Conservation (phyloP, 768 basidiomycete species). For the Pleurotus tuoliensis region DNA sequence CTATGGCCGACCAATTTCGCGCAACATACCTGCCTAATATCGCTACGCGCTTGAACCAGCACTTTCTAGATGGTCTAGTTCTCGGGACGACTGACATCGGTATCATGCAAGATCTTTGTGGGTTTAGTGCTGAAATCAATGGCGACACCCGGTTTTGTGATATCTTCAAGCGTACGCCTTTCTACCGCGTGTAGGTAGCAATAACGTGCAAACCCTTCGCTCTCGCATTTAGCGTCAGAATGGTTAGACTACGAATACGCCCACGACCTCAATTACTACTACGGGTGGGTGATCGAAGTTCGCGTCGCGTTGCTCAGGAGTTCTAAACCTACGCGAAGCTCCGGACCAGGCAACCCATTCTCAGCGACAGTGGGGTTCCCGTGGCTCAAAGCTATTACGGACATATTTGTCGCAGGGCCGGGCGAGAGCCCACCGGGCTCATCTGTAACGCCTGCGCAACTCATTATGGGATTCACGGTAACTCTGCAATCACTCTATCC, state of each 20-base stretch:
- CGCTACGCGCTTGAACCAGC: slow-evolving; percentile 29
- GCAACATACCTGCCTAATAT: slow-evolving; percentile 28
- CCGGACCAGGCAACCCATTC: slow-evolving; percentile 42
- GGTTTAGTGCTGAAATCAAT: slow-evolving; percentile 32
- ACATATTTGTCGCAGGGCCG: slow-evolving; percentile 31
- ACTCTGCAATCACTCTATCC: not conserved
- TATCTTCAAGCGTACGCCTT: slow-evolving; percentile 28
- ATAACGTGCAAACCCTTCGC: too few species aligned
- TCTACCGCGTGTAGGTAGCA: too few species aligned
- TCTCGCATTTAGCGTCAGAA: slow-evolving; percentile 24
- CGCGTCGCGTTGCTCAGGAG: not conserved
- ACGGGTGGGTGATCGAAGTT: slow-evolving; percentile 24
- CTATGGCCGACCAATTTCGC: slow-evolving; percentile 24
- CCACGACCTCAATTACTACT: slow-evolving; percentile 42
- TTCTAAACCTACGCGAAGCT: slow-evolving; percentile 16
- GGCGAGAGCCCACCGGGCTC: slow-evolving; percentile 17
- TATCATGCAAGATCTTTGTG: slow-evolving; percentile 41
- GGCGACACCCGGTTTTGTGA: slow-evolving; percentile 39
- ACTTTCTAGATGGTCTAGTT: slow-evolving; percentile 29
- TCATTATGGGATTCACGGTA: slow-evolving; percentile 42
- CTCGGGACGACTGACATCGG: slow-evolving; percentile 32
- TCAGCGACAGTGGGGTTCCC: slow-evolving; percentile 36
- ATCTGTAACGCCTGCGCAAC: slow-evolving; percentile 30
- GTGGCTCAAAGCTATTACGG: slow-evolving; percentile 34
- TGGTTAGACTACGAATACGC: slow-evolving; percentile 45